Percentiles rank a stretch among this genome's conserved stretches.
phyloP scores from a whole-genome alignment of 1,284 basidiomycete species.

The Apiotrichum laibachii region DNA sequence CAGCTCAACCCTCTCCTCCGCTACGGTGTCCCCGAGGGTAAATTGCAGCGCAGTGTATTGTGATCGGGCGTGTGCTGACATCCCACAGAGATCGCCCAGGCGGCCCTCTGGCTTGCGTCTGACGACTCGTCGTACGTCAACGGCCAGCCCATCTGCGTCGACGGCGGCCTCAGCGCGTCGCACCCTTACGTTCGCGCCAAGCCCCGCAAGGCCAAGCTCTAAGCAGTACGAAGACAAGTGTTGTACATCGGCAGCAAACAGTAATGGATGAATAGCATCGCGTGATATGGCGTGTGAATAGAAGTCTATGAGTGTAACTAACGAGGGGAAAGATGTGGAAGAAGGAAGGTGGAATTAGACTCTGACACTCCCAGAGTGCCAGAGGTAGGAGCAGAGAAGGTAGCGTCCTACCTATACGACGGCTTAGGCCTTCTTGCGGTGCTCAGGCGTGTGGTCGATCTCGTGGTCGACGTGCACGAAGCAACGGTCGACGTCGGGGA shows the following conservation, averaged over 20 bases:
- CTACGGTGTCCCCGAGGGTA: slow-evolving; percentile 60
- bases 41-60: slow-evolving; percentile 4
- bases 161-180: slow-evolving; percentile 76
- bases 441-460: slow-evolving; percentile 63
- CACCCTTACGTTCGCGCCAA: slow-evolving; percentile 58
- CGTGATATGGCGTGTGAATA: too few species aligned
- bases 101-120: slow-evolving; percentile 79
- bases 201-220: slow-evolving; percentile 54
- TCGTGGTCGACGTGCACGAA: slow-evolving; percentile 95
- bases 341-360: too few species aligned
- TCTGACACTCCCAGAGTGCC: too few species aligned
- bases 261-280: too few species aligned
- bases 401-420: not conserved
- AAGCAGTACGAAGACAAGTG: slow-evolving; percentile 7
- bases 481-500: slow-evolving; percentile 86
- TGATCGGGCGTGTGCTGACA: not conserved
- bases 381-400: not conserved
- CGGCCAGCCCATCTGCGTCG: slow-evolving; percentile 80
- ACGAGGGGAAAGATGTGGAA: too few species aligned
- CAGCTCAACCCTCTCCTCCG: slow-evolving; percentile 80
- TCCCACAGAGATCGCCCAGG: slow-evolving; percentile 73
- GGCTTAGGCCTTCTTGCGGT: slow-evolving; percentile 20
- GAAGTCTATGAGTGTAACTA: too few species aligned
- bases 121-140: slow-evolving; percentile 92
- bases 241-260: not conserved